Percentiles rank a stretch among this genome's conserved stretches.
Conservation (phyloP, 2,329 filamentous ascomycete species). For the Neopestalotiopsis sp. region DNA sequence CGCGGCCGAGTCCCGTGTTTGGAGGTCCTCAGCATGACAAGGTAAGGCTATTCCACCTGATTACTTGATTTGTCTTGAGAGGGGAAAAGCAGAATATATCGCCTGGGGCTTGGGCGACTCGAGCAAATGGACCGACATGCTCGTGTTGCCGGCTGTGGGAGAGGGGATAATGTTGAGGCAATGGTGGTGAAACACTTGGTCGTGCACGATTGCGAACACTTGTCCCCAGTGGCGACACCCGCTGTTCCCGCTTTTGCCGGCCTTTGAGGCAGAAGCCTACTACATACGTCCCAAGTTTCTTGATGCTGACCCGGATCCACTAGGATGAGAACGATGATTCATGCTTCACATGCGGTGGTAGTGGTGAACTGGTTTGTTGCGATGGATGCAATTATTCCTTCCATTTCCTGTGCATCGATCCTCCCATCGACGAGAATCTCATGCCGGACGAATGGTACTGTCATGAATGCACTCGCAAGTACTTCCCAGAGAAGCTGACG, state of each 20-base stretch:
- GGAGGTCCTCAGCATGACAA: slow-evolving; percentile 58
- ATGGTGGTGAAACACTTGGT: slow-evolving; percentile 19
- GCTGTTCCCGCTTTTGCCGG: slow-evolving; percentile 40
- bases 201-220: neutral
- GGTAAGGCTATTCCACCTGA: slow-evolving; percentile 46
- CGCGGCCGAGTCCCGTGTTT: slow-evolving; percentile 65
- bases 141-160: no score
- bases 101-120: no score
- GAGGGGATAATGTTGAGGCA: neutral
- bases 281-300: slow-evolving; percentile 28
- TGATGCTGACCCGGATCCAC: slow-evolving; percentile 38
- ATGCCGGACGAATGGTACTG: slow-evolving; percentile 86
- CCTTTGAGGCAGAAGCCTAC: slow-evolving; percentile 37
- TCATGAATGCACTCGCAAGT: slow-evolving; percentile 66
- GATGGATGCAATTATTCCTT: slow-evolving; percentile 91
- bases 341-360: slow-evolving; percentile 84
- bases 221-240: slow-evolving; percentile 26
- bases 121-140: no score
- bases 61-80: neutral
- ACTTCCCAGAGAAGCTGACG: slow-evolving; percentile 47
- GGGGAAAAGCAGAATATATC: no score
- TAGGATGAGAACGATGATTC: slow-evolving; percentile 85
- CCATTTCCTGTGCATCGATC: slow-evolving; percentile 87
- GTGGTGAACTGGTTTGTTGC: slow-evolving; percentile 88
- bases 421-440: slow-evolving; percentile 68